Base-by-base conservation (phyloP, 345 rosid species). In the rapeseed (Brassica napus) region DNA sequence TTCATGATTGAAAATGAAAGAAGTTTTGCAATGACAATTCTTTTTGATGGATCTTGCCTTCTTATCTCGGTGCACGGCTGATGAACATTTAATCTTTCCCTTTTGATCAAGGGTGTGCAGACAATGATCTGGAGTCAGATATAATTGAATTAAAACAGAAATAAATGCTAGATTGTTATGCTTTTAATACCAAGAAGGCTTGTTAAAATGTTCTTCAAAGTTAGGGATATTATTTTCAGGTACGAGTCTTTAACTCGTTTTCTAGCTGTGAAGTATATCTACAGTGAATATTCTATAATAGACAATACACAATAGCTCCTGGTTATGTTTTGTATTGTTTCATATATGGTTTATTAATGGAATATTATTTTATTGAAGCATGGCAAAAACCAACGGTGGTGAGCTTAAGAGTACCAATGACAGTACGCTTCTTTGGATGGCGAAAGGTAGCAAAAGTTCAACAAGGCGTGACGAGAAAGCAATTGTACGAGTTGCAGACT, bases 381-480 rank as follows among this genome's bases (percentile, higher is more conserved):
- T 80, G 91, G 74, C 76, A 79, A 82, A 87, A 74, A 82, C 77
- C 18, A 79, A 80, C 64, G 85, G 86, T 39, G 68, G 74, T 60
- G 90, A 89, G 82, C 14, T 32, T 64, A 64, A 64, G 47, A 15
- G 68, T 65, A 34, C 69, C 28, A 16, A 3, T 34, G 28, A 65
- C 3, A 34, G n/a, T 65, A 8, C 16, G 4, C 84, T 83, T 74
- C 85, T 87, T 64, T 85, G 89, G 91, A 85, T 82, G 23, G 57
- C 90, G 21, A 86, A 87, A 76, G 86, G 88, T 31, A 83, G 75
- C 78, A 75, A 84, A 84, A 84, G 88, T 61, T 31, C 68, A 5
- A 77, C 81, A 8, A 87, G 85, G 77, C 87, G 86, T 23, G 68
- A 79, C 14, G 83, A 84, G 77, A 87, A 83, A 75, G 34, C 72